Conservation (phyloP, 1,284 basidiomycete genomes). For the Chondrostereum purpureum region DNA sequence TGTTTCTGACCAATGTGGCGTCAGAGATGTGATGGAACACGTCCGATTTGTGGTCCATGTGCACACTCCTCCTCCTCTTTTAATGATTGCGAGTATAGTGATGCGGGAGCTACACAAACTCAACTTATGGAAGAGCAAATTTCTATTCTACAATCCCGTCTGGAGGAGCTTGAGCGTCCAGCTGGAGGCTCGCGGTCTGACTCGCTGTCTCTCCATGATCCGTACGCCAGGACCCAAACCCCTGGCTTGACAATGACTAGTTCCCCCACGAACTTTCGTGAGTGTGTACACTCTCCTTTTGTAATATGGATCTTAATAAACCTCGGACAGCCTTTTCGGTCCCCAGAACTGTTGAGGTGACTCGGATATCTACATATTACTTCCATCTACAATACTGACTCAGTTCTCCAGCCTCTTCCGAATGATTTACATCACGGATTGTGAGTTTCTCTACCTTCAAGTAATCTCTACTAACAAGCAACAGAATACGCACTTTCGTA, state of each 20-base stretch:
- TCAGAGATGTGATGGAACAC: constrained; percentile 24
- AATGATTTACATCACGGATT: no score
- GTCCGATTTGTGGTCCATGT: constrained; percentile 24
- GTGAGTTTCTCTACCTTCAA: no score
- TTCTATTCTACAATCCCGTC: constrained; percentile 18
- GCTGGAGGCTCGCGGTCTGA: not conserved
- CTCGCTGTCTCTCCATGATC: not conserved
- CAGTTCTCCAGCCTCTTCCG: not conserved
- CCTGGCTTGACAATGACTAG: not conserved
- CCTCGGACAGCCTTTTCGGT: not conserved
- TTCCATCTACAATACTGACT: not conserved
- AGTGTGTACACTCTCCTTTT: not conserved
- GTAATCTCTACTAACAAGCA: not conserved
- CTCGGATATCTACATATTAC: not conserved
- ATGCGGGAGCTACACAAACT: constrained; percentile 17
- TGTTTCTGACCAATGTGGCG: constrained; percentile 9
- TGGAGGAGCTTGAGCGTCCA: constrained; percentile 18
- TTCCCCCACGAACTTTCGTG: not conserved
- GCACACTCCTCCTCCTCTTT: constrained; percentile 17
- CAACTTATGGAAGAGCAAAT: constrained; percentile 22
- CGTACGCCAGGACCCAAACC: no score
- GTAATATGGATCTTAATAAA: not conserved
- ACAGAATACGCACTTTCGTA: no score
- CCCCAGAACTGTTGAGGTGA: not conserved
- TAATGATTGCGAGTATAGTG: constrained; percentile 25